These are phyloP conservation scores for Stereum hirsutum DNA, from an alignment of 1,284 basidiomycete genomes.

Conservation along the genomic window DNA sequence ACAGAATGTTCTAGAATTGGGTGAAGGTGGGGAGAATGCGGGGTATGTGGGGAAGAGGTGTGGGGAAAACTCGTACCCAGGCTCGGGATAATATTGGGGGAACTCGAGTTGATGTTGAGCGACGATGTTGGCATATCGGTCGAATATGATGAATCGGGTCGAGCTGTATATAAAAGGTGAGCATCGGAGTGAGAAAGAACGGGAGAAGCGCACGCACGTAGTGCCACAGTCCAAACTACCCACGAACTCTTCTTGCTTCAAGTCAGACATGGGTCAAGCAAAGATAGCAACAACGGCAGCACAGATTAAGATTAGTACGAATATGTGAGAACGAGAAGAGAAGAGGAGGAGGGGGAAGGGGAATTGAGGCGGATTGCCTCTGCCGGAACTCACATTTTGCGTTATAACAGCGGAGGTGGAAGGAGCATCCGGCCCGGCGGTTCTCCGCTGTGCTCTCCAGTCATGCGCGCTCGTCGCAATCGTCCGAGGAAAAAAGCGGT, in stretches of 20 bases:
- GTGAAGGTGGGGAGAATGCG: slow-evolving; percentile 3
- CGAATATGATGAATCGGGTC: slow-evolving; percentile 91
- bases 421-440: too few species aligned
- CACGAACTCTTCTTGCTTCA: slow-evolving; percentile 69
- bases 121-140: slow-evolving; percentile 82
- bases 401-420: too few species aligned
- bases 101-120: slow-evolving; percentile 87
- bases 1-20: too few species aligned
- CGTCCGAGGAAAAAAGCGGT: too few species aligned
- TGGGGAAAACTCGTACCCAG: slow-evolving; percentile 49
- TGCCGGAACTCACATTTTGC: too few species aligned
- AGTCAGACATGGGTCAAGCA: slow-evolving; percentile 28
- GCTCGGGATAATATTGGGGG: slow-evolving; percentile 84
- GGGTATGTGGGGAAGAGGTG: not conserved
- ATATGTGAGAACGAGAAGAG: too few species aligned
- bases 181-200: too few species aligned
- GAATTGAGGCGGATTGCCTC: too few species aligned
- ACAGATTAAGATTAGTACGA: not conserved
- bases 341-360: too few species aligned
- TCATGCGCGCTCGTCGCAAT: too few species aligned
- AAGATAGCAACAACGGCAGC: too few species aligned
- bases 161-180: slow-evolving; percentile 71
- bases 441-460: too few species aligned
- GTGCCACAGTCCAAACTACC: slow-evolving; percentile 90
- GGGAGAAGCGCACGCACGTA: slow-evolving; percentile 52